phyloP scores from a whole-genome alignment of 192 early-diverging fungal species.

The Linnemannia hyalina region DNA sequence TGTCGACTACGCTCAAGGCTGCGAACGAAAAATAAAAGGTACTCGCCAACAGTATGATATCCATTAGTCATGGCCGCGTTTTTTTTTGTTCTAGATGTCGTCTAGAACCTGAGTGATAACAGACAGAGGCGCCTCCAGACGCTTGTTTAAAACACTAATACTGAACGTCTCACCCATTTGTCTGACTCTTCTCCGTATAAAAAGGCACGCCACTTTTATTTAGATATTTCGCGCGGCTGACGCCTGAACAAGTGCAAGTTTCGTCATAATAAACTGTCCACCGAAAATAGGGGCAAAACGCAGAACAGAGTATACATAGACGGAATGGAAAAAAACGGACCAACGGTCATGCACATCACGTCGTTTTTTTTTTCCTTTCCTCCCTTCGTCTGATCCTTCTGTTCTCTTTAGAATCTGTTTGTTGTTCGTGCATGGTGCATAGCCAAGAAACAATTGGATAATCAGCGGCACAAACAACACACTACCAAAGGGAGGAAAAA shows the following conservation, averaged over 20 bases:
- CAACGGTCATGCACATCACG: conserved; percentile 4
- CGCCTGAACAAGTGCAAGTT: not conserved
- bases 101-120: too few species aligned
- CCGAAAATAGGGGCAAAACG: not conserved
- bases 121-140: too few species aligned
- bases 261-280: not conserved
- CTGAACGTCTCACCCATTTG: too few species aligned
- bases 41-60: too few species aligned
- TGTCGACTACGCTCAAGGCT: too few species aligned
- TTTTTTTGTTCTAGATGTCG: too few species aligned
- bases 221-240: not conserved
- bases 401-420: not conserved
- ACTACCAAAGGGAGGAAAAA: not conserved
- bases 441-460: conserved; percentile 12
- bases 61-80: too few species aligned
- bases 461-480: not conserved
- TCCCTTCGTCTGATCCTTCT: not conserved
- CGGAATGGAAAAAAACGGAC: not conserved
- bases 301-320: not conserved
- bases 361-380: not conserved
- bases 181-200: not conserved
- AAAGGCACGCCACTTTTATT: not conserved
- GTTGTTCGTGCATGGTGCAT: not conserved
- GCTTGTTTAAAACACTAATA: too few species aligned
- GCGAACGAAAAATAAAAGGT: too few species aligned